These are phyloP conservation scores for Trapa bicornis DNA, from an alignment of 345 rosid genomes.

Conservation along the genomic window DNA sequence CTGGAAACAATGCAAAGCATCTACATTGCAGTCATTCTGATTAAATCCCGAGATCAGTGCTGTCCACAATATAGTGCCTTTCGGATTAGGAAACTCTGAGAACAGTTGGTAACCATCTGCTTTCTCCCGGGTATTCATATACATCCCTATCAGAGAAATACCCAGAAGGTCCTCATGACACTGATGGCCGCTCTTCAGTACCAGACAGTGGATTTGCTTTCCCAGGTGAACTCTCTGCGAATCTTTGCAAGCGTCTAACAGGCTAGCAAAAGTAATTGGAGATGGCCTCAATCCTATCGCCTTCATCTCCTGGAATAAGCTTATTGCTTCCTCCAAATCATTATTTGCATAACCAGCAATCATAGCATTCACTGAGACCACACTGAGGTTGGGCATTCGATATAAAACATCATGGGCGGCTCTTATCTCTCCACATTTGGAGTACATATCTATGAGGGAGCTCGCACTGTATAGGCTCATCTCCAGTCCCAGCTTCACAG, in stretches of 20 bases:
- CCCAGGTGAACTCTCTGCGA: conserved; percentile 44
- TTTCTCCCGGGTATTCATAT: conserved; percentile 45
- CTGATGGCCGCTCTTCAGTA: conserved; percentile 44
- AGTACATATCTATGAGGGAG: conserved; percentile 83
- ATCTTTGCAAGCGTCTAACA: conserved; percentile 68
- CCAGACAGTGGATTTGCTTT: conserved; percentile 51
- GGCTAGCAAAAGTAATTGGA: conserved; percentile 62
- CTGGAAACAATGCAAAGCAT: conserved; percentile 47
- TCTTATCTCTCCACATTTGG: conserved; percentile 44
- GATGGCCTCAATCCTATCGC: conserved; percentile 46
- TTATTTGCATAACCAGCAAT: conserved; percentile 62
- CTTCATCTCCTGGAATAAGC: conserved; percentile 50
- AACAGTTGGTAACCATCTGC: conserved; percentile 49
- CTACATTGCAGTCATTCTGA: conserved; percentile 56
- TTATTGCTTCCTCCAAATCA: conserved; percentile 40
- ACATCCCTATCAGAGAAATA: conserved; percentile 65
- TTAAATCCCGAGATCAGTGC: conserved; percentile 70
- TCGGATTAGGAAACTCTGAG: conserved; percentile 45
- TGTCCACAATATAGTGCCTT: conserved; percentile 62
- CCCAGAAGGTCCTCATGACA: conserved; percentile 57
- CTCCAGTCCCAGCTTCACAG: conserved; percentile 57
- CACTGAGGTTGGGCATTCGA: conserved; percentile 46
- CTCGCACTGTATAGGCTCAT: conserved; percentile 71
- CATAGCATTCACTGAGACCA: conserved; percentile 74
- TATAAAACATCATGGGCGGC: conserved; percentile 36